Evolutionary conservation across 306 rosid genomes (phyloP), one percentile per base, ranked within the genome.

Genomic region (Castanea mollissima): DNA sequence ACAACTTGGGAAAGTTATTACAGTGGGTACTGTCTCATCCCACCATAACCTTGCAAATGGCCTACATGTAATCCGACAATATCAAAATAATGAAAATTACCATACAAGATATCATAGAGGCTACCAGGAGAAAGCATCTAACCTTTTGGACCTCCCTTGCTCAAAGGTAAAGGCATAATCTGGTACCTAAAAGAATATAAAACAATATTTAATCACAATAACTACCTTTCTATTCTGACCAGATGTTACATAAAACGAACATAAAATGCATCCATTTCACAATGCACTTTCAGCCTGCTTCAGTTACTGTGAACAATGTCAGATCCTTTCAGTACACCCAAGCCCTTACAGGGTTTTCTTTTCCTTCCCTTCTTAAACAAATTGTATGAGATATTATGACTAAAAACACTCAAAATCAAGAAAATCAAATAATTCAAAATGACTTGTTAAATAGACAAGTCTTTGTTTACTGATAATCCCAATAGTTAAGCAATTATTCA

Each of bases 11-110:
- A 84, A 71, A 1, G 98, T 94, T 55, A 94, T 78, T 13, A 94
- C 98, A 4, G 97, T 94, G 55, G 98, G 87, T 74, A 94, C 90
- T 15, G 98, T 94, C 83, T 92, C 98, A 71, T 94, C 98, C 97
- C 98, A 94, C 98, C 98, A 94, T 55, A 94, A 72, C 57, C 98
- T 90, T 20, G 86, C 94, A 87, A 91, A 94, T 1, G 98, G 98
- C 75, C 97, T 92, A 57, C 7, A 82, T 46, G 73, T 34, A 82
- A 2, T 29, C 2, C 64, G 31, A 74, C n/a, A 75, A 14, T 54
- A 49, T 68, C 41, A 84, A 54, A 71, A 13, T 20, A 20, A 31
- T 16, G 1, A 15, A 64, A 29, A 18, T 27, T 62, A 62, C 5
- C 15, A 31, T 64, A 18, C 21, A 64, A 64, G 12, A 25, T 70